Conservation (phyloP, 139 green algal genomes). For the Chlorella sorokiniana region DNA sequence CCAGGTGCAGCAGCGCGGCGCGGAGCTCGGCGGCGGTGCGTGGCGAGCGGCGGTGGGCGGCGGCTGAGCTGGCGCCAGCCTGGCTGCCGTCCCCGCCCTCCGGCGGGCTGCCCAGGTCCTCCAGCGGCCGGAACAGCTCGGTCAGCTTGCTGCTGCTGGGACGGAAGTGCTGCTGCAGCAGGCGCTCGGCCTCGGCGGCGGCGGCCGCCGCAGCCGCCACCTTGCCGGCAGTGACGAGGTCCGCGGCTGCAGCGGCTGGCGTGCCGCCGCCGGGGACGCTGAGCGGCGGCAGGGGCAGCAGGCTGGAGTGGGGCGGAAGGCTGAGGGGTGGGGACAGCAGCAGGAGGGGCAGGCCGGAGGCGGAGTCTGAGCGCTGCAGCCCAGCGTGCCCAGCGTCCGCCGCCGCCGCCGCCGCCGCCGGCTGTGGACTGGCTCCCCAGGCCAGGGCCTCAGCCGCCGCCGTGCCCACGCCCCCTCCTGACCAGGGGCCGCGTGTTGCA, state of each 20-base stretch:
- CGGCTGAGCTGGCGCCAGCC: too few species aligned
- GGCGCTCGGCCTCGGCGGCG: background rate
- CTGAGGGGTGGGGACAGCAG: conserved; percentile 14
- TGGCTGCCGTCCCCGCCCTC: background rate
- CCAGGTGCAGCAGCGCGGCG: background rate
- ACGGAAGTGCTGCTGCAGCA: conserved; percentile 20
- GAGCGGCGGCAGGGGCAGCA: conserved; percentile 21
- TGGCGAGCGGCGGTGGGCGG: background rate
- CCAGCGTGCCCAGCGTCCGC: background rate
- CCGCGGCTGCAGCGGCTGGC: background rate
- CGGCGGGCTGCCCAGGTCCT: background rate
- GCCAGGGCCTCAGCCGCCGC: background rate
- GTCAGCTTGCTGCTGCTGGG: conserved; percentile 28
- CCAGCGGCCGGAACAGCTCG: conserved; percentile 5
- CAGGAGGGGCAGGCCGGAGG: conserved; percentile 18
- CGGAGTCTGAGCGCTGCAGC: conserved; percentile 1
- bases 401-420: background rate
- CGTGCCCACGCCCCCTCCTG: too few species aligned
- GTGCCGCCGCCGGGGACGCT: conserved; percentile 8
- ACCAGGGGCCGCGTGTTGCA: too few species aligned
- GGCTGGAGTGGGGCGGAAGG: conserved; percentile 3
- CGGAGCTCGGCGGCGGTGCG: conserved; percentile 18
- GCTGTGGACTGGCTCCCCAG: background rate
- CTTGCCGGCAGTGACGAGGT: background rate
- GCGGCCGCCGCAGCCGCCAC: background rate